Percentiles rank a stretch among this genome's conserved stretches.
phyloP scores from a whole-genome alignment of 1,139 yeast species.

The Yamadazyma atlantica region DNA sequence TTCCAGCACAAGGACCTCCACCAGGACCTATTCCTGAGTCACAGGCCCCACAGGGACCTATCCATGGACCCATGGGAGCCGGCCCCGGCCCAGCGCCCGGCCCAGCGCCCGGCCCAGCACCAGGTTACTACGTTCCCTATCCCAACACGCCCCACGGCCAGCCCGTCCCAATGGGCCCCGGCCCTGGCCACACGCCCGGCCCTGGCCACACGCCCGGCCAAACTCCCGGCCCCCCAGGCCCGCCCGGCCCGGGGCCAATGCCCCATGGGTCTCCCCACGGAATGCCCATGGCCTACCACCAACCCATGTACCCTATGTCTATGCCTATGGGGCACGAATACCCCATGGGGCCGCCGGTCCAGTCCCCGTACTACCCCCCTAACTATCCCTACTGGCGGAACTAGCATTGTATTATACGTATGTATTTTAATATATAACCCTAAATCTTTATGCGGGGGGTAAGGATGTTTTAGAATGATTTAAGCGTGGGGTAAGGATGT shows the following conservation, averaged over 20 bases:
- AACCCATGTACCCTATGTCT: background rate
- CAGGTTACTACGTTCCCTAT: background rate
- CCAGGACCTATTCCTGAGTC: slow-evolving; percentile 3
- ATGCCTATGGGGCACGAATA: too few species aligned
- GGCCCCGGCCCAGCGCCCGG: slow-evolving; percentile 2
- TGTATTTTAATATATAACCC: too few species aligned
- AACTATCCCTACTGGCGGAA: too few species aligned
- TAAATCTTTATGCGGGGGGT: too few species aligned
- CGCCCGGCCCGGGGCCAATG: slow-evolving; percentile 3
- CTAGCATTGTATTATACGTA: too few species aligned
- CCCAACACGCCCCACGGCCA: slow-evolving; percentile 1
- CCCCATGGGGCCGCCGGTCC: too few species aligned
- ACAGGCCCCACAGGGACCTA: too few species aligned
- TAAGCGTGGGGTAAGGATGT: too few species aligned
- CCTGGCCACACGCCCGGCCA: background rate
- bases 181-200: background rate
- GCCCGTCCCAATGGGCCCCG: background rate
- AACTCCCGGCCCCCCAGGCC: slow-evolving; percentile 4
- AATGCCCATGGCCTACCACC: too few species aligned
- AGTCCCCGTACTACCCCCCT: too few species aligned
- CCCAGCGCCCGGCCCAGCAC: slow-evolving; percentile 1
- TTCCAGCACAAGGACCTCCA: slow-evolving; percentile 1
- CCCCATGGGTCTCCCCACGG: slow-evolving; percentile 3
- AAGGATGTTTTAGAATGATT: too few species aligned
- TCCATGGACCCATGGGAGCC: too few species aligned